These are phyloP conservation scores for Boletus reticulatus DNA, from an alignment of 768 basidiomycete genomes.

Conservation along the genomic window DNA sequence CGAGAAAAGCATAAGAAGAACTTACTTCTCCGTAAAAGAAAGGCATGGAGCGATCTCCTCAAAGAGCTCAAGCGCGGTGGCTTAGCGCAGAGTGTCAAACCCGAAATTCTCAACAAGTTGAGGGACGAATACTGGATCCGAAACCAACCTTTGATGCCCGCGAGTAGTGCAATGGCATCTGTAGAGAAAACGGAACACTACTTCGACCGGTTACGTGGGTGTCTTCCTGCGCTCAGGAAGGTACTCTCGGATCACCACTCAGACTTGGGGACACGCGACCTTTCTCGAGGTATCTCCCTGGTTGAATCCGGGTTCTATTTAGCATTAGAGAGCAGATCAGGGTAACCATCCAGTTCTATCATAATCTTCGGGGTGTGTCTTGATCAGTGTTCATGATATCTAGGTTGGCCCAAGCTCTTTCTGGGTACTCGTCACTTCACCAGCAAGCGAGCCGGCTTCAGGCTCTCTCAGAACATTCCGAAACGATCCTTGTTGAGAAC, in stretches of 20 bases:
- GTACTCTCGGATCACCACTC: conserved; percentile 68
- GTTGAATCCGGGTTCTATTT: conserved; percentile 77
- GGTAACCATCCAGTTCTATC: conserved; percentile 47
- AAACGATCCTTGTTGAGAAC: conserved; percentile 20
- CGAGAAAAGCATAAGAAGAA: conserved; percentile 68
- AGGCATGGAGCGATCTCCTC: conserved; percentile 87
- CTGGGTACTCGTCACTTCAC: conserved; percentile 11
- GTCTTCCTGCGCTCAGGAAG: conserved; percentile 64
- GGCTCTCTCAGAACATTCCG: conserved; percentile 16
- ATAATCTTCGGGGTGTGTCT: neutral
- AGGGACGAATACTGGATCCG: conserved; percentile 59
- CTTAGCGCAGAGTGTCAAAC: conserved; percentile 66
- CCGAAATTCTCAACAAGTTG: conserved; percentile 61
- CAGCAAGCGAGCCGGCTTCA: conserved; percentile 19
- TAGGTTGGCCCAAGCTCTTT: conserved; percentile 22
- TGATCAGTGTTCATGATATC: neutral
- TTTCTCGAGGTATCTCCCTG: conserved; percentile 73
- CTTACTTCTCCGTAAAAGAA: conserved; percentile 77
- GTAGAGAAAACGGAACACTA: conserved; percentile 56
- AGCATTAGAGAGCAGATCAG: conserved; percentile 57
- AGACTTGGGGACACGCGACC: conserved; percentile 84
- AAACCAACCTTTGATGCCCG: conserved; percentile 51
- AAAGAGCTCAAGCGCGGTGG: conserved; percentile 85
- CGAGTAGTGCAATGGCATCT: conserved; percentile 18
- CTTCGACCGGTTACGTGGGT: conserved; percentile 58